Base-by-base conservation (phyloP, 106 monocot species). In the Dendrobium nobile region DNA sequence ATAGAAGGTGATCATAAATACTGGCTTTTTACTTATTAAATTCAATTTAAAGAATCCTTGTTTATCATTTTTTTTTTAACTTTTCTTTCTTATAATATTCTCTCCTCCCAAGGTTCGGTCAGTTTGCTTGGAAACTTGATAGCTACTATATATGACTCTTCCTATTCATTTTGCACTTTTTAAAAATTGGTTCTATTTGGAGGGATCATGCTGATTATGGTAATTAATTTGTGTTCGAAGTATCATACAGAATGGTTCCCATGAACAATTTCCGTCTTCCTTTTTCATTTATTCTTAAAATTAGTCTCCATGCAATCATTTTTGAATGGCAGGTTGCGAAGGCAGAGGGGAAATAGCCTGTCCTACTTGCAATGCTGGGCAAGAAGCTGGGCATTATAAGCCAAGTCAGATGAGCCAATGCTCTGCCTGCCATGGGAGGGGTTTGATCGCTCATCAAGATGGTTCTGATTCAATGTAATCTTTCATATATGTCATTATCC, bases 381-480 rank as follows among this genome's bases (percentile, higher is more conserved):
- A 83, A 54, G 88, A 88, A 72, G 75, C 87, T 55, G 90, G 90
- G 33, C 73, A 82, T 84, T 90, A 88, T 78, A 96, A 92, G 70
- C 84, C 84, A 85, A 94, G 92, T 79, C 90, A 90, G 79, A 92
- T 90, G 90, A 85, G 9, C 54, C 85, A 85, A 40, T 97, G 97
- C 65, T 70, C 79, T 77, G 72, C 81, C 76, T 97, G 97, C 82
- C 87, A 94, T 81, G 97, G 97, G 26, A 87, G 97, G 79, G 97
- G 97, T 56, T 88, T 97, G 84, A 87, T 94, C 59, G 97, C 97
- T 81, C 97, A 92, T 81, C 88, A 83, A 78, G 97, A 97, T 89
- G 97, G 97, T 77, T 97, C 97, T 76, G 97, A 97, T 83, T 92
- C 94, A 80, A 84, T 92, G 96, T 97, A 80, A 86, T 75, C 26